Percentiles rank a stretch among this genome's conserved stretches.
These are phyloP conservation scores for Mikania micrantha DNA, from an alignment of 129 eudicot genomes.

Conservation along the genomic window DNA sequence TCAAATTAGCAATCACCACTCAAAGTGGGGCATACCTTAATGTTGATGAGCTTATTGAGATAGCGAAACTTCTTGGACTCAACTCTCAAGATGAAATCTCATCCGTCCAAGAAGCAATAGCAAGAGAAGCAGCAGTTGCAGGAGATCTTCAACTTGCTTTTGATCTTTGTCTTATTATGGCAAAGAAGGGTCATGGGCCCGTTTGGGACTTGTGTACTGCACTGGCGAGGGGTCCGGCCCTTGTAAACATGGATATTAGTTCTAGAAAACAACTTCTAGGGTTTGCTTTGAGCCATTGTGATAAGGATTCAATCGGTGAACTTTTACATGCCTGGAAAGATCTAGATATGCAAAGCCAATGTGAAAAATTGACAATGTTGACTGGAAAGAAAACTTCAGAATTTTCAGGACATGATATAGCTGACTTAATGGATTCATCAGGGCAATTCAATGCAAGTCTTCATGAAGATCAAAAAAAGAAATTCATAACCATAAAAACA, in stretches of 20 bases:
- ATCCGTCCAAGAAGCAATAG: constrained; percentile 92
- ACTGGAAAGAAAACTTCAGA: constrained; percentile 58
- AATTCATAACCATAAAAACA: constrained; percentile 34
- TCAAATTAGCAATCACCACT: constrained; percentile 77
- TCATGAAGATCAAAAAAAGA: constrained; percentile 25
- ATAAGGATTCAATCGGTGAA: constrained; percentile 91
- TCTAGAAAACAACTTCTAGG: constrained; percentile 88
- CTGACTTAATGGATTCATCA: constrained; percentile 40
- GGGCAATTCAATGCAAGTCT: constrained; percentile 31
- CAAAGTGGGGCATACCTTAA: constrained; percentile 81
- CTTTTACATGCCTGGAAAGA: constrained; percentile 90
- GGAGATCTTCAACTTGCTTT: constrained; percentile 94
- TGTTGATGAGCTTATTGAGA: constrained; percentile 80
- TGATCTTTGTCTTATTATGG: constrained; percentile 82
- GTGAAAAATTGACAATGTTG: constrained; percentile 50
- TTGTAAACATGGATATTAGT: constrained; percentile 65
- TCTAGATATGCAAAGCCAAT: constrained; percentile 74
- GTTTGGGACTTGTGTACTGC: constrained; percentile 98
- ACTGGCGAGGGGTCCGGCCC: constrained; percentile 86
- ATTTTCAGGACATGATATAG: constrained; percentile 30
- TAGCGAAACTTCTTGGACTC: constrained; percentile 89
- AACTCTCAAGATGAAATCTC: constrained; percentile 85
- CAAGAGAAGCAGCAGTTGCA: constrained; percentile 97
- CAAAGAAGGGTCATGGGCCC: constrained; percentile 86
- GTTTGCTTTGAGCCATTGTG: constrained; percentile 93